phyloP scores from a whole-genome alignment of 108 stramenopile species.

The Cyclotella baltica region DNA sequence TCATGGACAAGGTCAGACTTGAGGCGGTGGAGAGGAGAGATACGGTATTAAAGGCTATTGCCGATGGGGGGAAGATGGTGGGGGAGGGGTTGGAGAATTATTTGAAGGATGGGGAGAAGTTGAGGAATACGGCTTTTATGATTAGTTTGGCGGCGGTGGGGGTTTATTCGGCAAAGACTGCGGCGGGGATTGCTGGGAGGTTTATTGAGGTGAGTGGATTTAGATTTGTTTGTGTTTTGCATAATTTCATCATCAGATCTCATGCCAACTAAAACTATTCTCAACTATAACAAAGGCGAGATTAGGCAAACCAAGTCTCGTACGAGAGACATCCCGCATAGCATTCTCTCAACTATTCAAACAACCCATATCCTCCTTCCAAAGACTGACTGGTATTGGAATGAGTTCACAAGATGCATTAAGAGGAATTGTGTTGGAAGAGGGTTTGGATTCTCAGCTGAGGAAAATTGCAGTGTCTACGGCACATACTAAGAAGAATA shows the following conservation, averaged over 20 bases:
- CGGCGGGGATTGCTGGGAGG: slow-evolving; percentile 91
- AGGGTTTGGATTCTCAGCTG: slow-evolving; percentile 85
- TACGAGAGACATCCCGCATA: slow-evolving; percentile 94
- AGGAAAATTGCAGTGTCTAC: slow-evolving; percentile 94
- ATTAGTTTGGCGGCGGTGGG: slow-evolving; percentile 93
- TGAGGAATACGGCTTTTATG: slow-evolving; percentile 93
- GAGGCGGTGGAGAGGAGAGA: slow-evolving; percentile 91
- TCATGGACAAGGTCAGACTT: slow-evolving; percentile 84
- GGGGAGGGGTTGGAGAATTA: slow-evolving; percentile 89
- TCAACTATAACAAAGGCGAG: slow-evolving; percentile 61
- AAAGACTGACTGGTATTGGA: slow-evolving; percentile 77
- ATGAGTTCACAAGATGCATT: slow-evolving; percentile 84
- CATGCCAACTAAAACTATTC: neutral
- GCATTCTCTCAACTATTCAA: slow-evolving; percentile 69
- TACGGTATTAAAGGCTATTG: slow-evolving; percentile 93
- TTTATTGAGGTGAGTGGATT: slow-evolving; percentile 82
- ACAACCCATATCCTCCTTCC: slow-evolving; percentile 58
- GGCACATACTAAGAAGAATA: slow-evolving; percentile 96
- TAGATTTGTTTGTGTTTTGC: neutral
- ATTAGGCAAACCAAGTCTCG: slow-evolving; percentile 96
- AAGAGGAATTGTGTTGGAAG: slow-evolving; percentile 94
- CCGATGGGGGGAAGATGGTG: slow-evolving; percentile 88
- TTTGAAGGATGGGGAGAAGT: slow-evolving; percentile 89
- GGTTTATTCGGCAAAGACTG: slow-evolving; percentile 90
- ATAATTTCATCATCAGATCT: neutral